phyloP scores from a whole-genome alignment of 1,284 basidiomycete genomes.

The Agaricales sp. region DNA sequence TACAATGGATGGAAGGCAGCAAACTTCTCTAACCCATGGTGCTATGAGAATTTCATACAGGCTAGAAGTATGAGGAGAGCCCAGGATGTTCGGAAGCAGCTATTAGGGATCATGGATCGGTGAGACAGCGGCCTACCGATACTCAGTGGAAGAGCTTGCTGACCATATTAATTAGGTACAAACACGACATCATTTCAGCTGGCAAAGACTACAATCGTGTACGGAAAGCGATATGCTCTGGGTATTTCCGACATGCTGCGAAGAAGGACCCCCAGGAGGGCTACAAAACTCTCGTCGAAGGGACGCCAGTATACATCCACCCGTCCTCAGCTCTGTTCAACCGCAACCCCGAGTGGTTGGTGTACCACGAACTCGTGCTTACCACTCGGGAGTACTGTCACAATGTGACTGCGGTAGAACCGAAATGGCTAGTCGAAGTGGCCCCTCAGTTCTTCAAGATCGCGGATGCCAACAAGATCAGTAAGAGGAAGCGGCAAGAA shows the following conservation, averaged over 20 bases:
- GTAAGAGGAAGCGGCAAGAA: slow-evolving; percentile 94
- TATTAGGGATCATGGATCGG: slow-evolving; percentile 98
- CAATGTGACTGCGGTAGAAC: slow-evolving; percentile 93
- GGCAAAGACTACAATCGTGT: slow-evolving; percentile 92
- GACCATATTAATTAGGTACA: slow-evolving; percentile 50
- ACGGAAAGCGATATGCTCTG: slow-evolving; percentile 92
- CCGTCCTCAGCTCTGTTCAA: slow-evolving; percentile 97
- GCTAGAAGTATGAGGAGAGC: slow-evolving; percentile 95
- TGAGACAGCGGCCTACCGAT: slow-evolving; percentile 24
- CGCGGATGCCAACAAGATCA: slow-evolving; percentile 92
- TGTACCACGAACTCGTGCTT: slow-evolving; percentile 52
- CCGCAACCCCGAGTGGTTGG: slow-evolving; percentile 64
- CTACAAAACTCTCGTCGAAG: slow-evolving; percentile 98
- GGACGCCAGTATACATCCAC: slow-evolving; percentile 96
- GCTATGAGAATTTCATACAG: slow-evolving; percentile 96
- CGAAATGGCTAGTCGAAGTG: slow-evolving; percentile 98
- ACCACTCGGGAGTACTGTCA: slow-evolving; percentile 88
- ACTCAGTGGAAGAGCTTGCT: slow-evolving; percentile 4
- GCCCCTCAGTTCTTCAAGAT: slow-evolving; percentile 98
- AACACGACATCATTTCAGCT: slow-evolving; percentile 89
- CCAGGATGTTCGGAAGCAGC: slow-evolving; percentile 94
- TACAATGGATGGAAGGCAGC: slow-evolving; percentile 98
- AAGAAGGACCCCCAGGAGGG: slow-evolving; percentile 94
- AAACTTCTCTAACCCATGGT: slow-evolving; percentile 96
- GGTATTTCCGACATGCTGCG: slow-evolving; percentile 92